Evolutionary conservation across 805 yeast species (phyloP).

Genomic region (Candida coleopterorum): DNA sequence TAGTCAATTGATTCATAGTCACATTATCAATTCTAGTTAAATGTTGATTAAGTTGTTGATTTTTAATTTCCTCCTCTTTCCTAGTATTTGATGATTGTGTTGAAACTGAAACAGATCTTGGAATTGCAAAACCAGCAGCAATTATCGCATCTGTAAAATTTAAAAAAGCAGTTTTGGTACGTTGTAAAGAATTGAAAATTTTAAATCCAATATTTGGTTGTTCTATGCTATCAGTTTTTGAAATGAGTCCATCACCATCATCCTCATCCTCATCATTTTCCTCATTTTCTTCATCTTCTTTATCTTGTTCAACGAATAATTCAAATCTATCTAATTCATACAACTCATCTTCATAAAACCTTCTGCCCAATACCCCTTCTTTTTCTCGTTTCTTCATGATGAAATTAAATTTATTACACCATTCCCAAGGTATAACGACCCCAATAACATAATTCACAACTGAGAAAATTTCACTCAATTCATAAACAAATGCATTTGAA

Average conservation of each 20-base stretch:
- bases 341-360: constrained; percentile 64
- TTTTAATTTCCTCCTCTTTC: not conserved
- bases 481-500: constrained; percentile 69
- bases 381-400: constrained; percentile 58
- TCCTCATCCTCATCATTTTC: constrained; percentile 7
- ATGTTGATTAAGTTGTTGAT: not conserved
- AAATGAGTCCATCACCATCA: not conserved
- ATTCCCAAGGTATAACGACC: constrained; percentile 79
- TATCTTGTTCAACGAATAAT: constrained; percentile 32
- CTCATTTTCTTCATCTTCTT: constrained; percentile 8
- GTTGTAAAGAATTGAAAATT: constrained; percentile 9
- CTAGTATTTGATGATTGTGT: constrained; percentile 12
- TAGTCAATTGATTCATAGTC: not conserved
- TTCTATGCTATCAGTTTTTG: not conserved
- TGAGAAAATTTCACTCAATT: constrained; percentile 67
- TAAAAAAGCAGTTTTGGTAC: constrained; percentile 35
- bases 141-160: constrained; percentile 50
- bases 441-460: constrained; percentile 67
- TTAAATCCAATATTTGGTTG: not conserved
- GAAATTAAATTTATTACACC: constrained; percentile 64
- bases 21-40: not conserved
- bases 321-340: constrained; percentile 38
- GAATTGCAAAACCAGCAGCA: constrained; percentile 54
- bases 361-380: constrained; percentile 71
- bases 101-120: constrained; percentile 43